phyloP scores from a whole-genome alignment of 2,329 filamentous ascomycete species.

The Penicillium sp. region DNA sequence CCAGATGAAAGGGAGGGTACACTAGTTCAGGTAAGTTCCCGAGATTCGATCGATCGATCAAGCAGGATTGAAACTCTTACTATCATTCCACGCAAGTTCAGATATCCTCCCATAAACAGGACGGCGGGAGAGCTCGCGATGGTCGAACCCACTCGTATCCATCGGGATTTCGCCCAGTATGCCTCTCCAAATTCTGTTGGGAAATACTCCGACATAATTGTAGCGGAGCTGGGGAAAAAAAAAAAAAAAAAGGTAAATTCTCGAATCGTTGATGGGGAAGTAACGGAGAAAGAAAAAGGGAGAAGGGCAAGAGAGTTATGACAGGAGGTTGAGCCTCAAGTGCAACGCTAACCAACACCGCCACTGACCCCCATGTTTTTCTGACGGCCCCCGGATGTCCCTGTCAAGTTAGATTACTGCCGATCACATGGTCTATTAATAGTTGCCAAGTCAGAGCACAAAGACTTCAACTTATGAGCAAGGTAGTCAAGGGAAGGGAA shows the following conservation, averaged over 20 bases:
- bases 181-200: neutral
- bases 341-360: neutral
- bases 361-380: neutral
- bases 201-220: neutral
- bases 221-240: neutral
- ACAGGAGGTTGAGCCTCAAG: neutral
- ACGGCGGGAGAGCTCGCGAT: neutral
- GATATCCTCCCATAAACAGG: neutral
- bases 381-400: too few relatives aligned
- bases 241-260: neutral
- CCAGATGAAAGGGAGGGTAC: neutral
- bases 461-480: neutral
- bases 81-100: neutral
- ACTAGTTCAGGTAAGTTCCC: neutral
- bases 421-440: neutral
- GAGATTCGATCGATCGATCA: neutral
- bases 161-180: neutral
- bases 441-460: neutral
- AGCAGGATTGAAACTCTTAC: neutral
- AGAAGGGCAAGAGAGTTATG: neutral
- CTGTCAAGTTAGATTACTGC: neutral
- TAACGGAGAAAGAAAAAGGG: neutral
- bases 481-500: too few relatives aligned
- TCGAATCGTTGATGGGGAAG: too few relatives aligned
- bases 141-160: neutral